Evolutionary conservation across 1,284 basidiomycete species (phyloP).

Genomic region (Pisolithus thermaeus): DNA sequence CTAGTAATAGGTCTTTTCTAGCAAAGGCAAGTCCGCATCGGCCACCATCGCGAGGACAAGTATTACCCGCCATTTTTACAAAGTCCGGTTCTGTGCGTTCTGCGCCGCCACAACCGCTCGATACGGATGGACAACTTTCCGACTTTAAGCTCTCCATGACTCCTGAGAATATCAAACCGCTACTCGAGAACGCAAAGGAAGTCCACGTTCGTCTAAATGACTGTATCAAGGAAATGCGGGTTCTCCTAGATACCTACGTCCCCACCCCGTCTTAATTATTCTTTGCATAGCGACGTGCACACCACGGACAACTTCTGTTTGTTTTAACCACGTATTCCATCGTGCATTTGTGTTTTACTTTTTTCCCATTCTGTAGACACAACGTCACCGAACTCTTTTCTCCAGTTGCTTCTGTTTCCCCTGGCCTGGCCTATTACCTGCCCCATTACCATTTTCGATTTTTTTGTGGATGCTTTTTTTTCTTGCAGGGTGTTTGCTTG

Average conservation of each 20-base stretch:
- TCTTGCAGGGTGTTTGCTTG: background rate
- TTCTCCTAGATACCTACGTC: slow-evolving; percentile 33
- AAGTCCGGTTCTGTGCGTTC: slow-evolving; percentile 59
- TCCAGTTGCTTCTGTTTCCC: background rate
- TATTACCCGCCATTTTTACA: background rate
- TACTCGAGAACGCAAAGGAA: slow-evolving; percentile 77
- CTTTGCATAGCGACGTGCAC: background rate
- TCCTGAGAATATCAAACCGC: slow-evolving; percentile 75
- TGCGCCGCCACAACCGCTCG: slow-evolving; percentile 44
- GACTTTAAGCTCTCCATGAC: slow-evolving; percentile 66
- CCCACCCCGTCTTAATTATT: background rate
- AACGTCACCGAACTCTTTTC: background rate
- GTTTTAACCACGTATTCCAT: background rate
- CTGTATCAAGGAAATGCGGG: slow-evolving; percentile 61
- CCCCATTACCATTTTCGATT: background rate
- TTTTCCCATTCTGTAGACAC: background rate
- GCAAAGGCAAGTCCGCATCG: slow-evolving; percentile 20
- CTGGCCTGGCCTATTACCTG: background rate
- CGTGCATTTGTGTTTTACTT: background rate
- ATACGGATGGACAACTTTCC: slow-evolving; percentile 22
- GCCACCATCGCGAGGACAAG: slow-evolving; percentile 20
- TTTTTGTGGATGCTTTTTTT: background rate
- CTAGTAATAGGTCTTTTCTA: slow-evolving; percentile 19
- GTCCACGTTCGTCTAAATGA: slow-evolving; percentile 58
- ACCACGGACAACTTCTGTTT: background rate